Base-by-base conservation (phyloP, 208 protist genomes). In the Leishmania braziliensis region DNA sequence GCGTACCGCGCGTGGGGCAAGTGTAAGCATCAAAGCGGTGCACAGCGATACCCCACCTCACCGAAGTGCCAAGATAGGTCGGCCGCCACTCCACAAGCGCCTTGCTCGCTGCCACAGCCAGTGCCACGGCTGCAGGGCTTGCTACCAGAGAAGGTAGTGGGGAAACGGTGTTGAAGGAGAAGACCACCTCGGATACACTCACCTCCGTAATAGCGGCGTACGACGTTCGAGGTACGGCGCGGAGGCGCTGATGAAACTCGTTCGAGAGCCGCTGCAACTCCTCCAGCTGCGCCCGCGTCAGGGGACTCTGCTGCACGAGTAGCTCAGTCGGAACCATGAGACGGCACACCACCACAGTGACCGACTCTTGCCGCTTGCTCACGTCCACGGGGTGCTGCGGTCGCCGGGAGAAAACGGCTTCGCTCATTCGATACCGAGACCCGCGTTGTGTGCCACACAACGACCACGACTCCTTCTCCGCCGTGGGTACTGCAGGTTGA, bases 341-440 rank as follows among this genome's bases (percentile, higher is more conserved):
- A 48, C 81, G 69, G 39, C 81, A 84, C 75, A 84, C 76, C 68
- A 84, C 81, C 26, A 84, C 81, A 16, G 81, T 84, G 46, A 84
- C 81, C 23, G 78, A 76, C 65, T 80, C 76, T 62, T 78, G 68
- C 69, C 70, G 23, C 29, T 74, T 46, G n/a, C 76, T 84, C 71
- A 65, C 51, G 18, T 80, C 76, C 8, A 65, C 70, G 6, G 75
- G 81, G 53, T 80, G 75, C 5, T 46, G 69, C 16, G 81, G 81
- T 54, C 76, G 76, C 12, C 81, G 76, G 1, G 76, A 63, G 16
- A 84, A 73, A 10, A 78, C 48, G 0, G 68, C 60, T 14, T 76
- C 72, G 51, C 29, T 76, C 50, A 62, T 39, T 36, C 14, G 72
- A 58, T 76, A 56, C 1, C 72, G 72, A n/a, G 51, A 62, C 29